Base-by-base conservation (phyloP, 2,329 filamentous ascomycete species). In the Gremmenia infestans region DNA sequence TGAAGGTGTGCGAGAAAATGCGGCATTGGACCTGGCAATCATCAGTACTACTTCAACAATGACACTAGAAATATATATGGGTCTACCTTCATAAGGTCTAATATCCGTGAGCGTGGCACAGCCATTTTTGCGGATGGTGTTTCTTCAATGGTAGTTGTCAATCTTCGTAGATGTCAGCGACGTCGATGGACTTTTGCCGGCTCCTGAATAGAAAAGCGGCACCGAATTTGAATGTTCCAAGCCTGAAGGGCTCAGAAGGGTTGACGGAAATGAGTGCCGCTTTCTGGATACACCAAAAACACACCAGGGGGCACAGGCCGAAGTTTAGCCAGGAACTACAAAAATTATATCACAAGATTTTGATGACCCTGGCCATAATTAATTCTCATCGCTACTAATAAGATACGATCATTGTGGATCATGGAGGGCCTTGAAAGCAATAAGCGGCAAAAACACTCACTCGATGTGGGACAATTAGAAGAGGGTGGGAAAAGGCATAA, bases 1-100 rank as follows among this genome's bases (percentile, higher is more conserved):
- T 99, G 79, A 86, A 97, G 52, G 87, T 92, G 50, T 88, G 89
- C 68, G 86, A 87, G 79, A 97, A 99, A 76, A 97, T 83, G 72
- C 86, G 84, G 80, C 91, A 96, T 87, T 92, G 91, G 69, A 83
- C 82, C 92, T 97, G 66, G 14, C 17, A 42, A 58, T 39, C 9
- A 28, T 52, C 32, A 22, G 14, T 5, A 49, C 23, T n/a, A 2
- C 14, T 12, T 12, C 3, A n/a, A n/a, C 19, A 11, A 22, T 43
- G 5, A 11, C 11, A 32, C 19, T 46, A 17, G 37, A 47, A 4
- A 50, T 9, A 42, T 17, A 50, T 25, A 19, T 36, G 14, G 9
- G 47, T 19, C 65, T 73, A 90, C 91, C 86, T 91, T 91, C 78
- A 93, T 82, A 61, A 96, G 81, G 70, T 91, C 88, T 62, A 87